A percentile compares a stretch with the other conserved stretches of the same genome.
Conservation (phyloP, 192 early-diverging fungal genomes). For the Mortierella claussenii region DNA sequence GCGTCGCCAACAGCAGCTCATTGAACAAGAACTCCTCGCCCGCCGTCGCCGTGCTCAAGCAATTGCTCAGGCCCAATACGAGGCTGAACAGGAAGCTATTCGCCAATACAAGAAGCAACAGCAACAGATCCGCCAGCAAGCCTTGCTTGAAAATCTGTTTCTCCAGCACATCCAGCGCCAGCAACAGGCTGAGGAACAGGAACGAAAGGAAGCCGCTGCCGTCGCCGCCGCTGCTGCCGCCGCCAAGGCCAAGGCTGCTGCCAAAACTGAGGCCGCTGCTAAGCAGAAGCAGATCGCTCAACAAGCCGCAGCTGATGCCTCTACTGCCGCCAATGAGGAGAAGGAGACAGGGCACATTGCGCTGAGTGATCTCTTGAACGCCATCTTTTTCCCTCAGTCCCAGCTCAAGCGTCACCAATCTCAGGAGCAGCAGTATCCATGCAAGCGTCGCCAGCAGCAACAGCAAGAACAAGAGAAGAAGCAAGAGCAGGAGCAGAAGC, state of each 20-base stretch:
- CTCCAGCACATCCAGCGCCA: slow-evolving; percentile 26
- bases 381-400: slow-evolving; percentile 39
- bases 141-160: slow-evolving; percentile 9
- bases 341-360: slow-evolving; percentile 7
- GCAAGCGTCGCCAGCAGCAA: slow-evolving; percentile 32
- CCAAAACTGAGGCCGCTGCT: slow-evolving; percentile 8
- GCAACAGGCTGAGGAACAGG: slow-evolving; percentile 8
- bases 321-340: not conserved
- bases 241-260: slow-evolving; percentile 8
- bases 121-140: slow-evolving; percentile 17
- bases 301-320: too few species aligned
- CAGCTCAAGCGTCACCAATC: slow-evolving; percentile 43
- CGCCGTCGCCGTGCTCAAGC: slow-evolving; percentile 23
- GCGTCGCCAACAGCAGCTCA: slow-evolving; percentile 20
- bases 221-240: slow-evolving; percentile 4
- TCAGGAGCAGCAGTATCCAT: slow-evolving; percentile 19
- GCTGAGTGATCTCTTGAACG: slow-evolving; percentile 17
- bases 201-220: not conserved
- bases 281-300: slow-evolving; percentile 26
- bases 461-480: not conserved
- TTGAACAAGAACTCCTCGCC: slow-evolving; percentile 23
- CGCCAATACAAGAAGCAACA: slow-evolving; percentile 36
- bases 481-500: slow-evolving; percentile 8
- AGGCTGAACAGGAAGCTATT: slow-evolving; percentile 44
- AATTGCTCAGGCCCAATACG: slow-evolving; percentile 23